A percentile compares a stretch with the other conserved stretches of the same genome.
Conservation (phyloP, 345 rosid species). For the Gossypium anomalum region DNA sequence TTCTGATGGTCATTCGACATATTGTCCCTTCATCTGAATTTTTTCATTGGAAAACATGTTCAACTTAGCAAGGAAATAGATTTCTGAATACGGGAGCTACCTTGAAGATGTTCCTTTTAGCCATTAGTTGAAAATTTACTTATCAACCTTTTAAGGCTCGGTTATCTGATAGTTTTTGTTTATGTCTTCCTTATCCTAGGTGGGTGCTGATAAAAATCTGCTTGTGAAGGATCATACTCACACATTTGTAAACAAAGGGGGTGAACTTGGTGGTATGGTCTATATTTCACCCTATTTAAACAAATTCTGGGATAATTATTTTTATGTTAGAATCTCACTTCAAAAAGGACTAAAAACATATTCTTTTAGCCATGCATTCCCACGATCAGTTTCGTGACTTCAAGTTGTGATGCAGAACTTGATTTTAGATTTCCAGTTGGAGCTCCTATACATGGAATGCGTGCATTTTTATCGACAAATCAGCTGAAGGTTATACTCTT, state of each 20-base stretch:
- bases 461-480: constrained; percentile 80
- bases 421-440: constrained; percentile 91
- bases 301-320: constrained; percentile 4
- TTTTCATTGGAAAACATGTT: background rate
- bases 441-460: constrained; percentile 94
- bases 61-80: background rate
- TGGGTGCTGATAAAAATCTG: constrained; percentile 84
- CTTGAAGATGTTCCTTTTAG: background rate
- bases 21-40: background rate
- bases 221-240: constrained; percentile 97
- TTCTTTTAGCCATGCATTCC: constrained; percentile 1
- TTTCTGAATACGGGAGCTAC: background rate
- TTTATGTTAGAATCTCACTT: background rate
- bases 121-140: background rate
- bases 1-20: constrained; percentile 11
- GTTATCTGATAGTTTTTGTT: constrained; percentile 17
- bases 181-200: constrained; percentile 40
- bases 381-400: constrained; percentile 11
- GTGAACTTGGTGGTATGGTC: constrained; percentile 73
- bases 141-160: background rate
- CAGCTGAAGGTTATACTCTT: constrained; percentile 63
- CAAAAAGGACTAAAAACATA: background rate
- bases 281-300: constrained; percentile 12
- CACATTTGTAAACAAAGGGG: constrained; percentile 89
- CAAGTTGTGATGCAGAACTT: constrained; percentile 60